Conservation (phyloP, 1,284 basidiomycete genomes). For the Cryptococcus wingfieldii region DNA sequence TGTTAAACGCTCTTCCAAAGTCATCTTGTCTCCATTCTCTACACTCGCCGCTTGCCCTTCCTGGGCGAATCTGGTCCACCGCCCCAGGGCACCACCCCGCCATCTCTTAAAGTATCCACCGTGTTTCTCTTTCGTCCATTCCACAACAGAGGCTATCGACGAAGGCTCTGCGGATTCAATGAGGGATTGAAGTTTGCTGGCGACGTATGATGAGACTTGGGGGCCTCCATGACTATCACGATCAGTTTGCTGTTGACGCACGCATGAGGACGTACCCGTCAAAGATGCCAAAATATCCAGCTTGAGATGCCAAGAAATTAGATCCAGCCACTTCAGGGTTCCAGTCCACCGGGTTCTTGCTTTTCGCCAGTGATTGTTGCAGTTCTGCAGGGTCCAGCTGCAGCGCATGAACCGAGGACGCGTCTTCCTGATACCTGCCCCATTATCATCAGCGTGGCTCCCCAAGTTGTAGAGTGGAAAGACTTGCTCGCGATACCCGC, state of each 20-base stretch:
- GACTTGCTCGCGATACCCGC: slow-evolving; percentile 66
- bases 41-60: slow-evolving; percentile 35
- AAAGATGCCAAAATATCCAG: slow-evolving; percentile 79
- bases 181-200: slow-evolving; percentile 70
- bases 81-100: slow-evolving; percentile 63
- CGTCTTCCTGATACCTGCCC: slow-evolving; percentile 74
- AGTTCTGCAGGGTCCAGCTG: slow-evolving; percentile 70
- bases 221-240: slow-evolving; percentile 68
- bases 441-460: neutral
- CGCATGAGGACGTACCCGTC: slow-evolving; percentile 61
- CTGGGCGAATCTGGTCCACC: slow-evolving; percentile 26
- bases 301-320: slow-evolving; percentile 66
- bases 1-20: slow-evolving; percentile 76
- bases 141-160: slow-evolving; percentile 67
- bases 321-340: slow-evolving; percentile 52
- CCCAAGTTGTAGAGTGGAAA: neutral
- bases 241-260: slow-evolving; percentile 7
- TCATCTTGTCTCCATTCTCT: slow-evolving; percentile 54
- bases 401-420: slow-evolving; percentile 68
- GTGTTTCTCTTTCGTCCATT: slow-evolving; percentile 62
- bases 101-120: slow-evolving; percentile 83
- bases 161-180: slow-evolving; percentile 69
- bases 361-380: slow-evolving; percentile 59
- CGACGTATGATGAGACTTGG: slow-evolving; percentile 68
- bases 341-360: slow-evolving; percentile 62